phyloP scores from a whole-genome alignment of 140 eudicot genomes.

The Flaveria floridana region DNA sequence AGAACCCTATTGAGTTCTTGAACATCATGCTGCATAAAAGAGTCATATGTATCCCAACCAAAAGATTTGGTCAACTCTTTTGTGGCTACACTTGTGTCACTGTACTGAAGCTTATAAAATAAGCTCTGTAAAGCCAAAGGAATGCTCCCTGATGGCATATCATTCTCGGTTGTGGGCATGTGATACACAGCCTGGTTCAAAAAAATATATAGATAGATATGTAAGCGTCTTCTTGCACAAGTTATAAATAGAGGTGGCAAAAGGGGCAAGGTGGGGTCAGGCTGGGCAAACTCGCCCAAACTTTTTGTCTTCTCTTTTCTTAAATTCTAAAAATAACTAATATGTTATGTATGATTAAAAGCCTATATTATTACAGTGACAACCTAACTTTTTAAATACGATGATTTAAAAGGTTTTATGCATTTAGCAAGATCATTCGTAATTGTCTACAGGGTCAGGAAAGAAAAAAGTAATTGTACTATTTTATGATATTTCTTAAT shows the following conservation, averaged over 20 bases:
- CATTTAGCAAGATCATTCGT: slow-evolving; percentile 6
- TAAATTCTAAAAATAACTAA: neutral
- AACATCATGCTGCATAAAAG: slow-evolving; percentile 97
- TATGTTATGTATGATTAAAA: neutral
- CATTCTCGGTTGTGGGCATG: slow-evolving; percentile 99
- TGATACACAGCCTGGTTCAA: slow-evolving; percentile 82
- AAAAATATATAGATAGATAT: neutral
- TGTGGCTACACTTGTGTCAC: slow-evolving; percentile 87
- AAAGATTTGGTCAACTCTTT: slow-evolving; percentile 90
- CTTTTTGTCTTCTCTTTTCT: slow-evolving; percentile 5
- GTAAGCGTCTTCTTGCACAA: slow-evolving; percentile 20
- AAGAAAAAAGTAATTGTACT: neutral
- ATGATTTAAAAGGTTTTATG: neutral
- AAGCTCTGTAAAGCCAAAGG: slow-evolving; percentile 89
- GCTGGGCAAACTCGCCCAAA: neutral
- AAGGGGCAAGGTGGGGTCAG: neutral
- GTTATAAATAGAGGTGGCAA: slow-evolving; percentile 25
- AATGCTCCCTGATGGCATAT: slow-evolving; percentile 82
- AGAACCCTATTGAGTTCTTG: slow-evolving; percentile 93
- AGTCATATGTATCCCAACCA: slow-evolving; percentile 94
- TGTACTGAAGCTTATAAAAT: slow-evolving; percentile 82
- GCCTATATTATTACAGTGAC: neutral
- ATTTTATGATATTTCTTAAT: neutral
- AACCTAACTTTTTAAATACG: neutral
- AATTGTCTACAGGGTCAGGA: neutral